Evolutionary conservation across 1,139 yeast species (phyloP).

Genomic region (Schizosaccharomyces versatilis): DNA sequence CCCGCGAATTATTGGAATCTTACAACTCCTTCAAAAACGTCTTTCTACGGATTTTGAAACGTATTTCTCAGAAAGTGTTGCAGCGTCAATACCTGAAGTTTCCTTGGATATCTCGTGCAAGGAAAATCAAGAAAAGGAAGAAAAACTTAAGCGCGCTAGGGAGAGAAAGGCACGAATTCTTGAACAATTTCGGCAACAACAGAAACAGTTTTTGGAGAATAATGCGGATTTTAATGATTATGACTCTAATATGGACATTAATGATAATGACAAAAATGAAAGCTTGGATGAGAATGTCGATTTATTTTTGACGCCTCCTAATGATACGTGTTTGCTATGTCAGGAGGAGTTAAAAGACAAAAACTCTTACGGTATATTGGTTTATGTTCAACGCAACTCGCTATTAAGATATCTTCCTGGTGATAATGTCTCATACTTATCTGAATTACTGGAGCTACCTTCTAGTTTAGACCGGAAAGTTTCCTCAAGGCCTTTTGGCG

Average conservation of each 20-base stretch:
- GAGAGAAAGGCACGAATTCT: slow-evolving; percentile 50
- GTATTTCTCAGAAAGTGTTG: slow-evolving; percentile 4
- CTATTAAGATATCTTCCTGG: not conserved
- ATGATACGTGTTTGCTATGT: slow-evolving; percentile 66
- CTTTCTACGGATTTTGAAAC: slow-evolving; percentile 7
- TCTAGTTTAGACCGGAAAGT: not conserved
- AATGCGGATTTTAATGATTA: slow-evolving; percentile 1
- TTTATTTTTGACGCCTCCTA: slow-evolving; percentile 29
- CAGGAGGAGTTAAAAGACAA: slow-evolving; percentile 54
- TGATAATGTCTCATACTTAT: not conserved
- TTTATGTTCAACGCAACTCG: slow-evolving; percentile 26
- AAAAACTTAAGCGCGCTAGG: slow-evolving; percentile 46
- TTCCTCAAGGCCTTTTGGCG: not conserved
- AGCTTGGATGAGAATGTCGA: slow-evolving; percentile 13
- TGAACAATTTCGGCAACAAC: slow-evolving; percentile 63
- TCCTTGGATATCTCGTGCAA: slow-evolving; percentile 6
- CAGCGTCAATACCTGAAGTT: slow-evolving; percentile 5
- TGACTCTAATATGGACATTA: slow-evolving; percentile 15
- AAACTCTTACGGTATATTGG: slow-evolving; percentile 57
- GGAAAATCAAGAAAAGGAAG: slow-evolving; percentile 15
- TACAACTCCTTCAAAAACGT: not conserved
- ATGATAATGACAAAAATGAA: slow-evolving; percentile 14
- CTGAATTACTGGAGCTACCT: not conserved
- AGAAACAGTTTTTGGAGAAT: slow-evolving; percentile 35
- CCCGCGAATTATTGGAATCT: slow-evolving; percentile 1